Evolutionary conservation across 2,329 filamentous ascomycete genomes (phyloP).

Genomic region (Xylaria hypoxylon): DNA sequence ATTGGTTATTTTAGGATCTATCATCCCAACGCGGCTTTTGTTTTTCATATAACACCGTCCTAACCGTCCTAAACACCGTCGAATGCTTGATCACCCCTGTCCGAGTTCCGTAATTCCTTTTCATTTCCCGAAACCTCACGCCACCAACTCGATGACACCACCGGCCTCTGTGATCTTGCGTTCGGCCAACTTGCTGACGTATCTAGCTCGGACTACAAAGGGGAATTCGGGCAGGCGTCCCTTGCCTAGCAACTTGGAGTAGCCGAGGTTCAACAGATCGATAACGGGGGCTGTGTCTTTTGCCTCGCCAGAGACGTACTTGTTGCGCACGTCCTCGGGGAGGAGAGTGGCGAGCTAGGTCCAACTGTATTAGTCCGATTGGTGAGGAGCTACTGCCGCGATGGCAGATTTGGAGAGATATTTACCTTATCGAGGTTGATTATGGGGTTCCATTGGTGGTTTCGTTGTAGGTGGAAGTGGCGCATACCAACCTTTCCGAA

Average conservation of each 20-base stretch:
- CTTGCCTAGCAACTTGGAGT: slow-evolving; percentile 99
- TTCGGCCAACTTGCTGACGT: slow-evolving; percentile 96
- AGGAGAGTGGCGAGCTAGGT: slow-evolving; percentile 92
- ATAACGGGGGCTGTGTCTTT: slow-evolving; percentile 95
- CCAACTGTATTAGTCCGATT: slow-evolving; percentile 17
- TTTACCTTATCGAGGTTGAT: slow-evolving; percentile 98
- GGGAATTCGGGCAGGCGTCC: slow-evolving; percentile 94
- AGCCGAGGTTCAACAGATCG: slow-evolving; percentile 96
- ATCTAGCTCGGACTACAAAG: slow-evolving; percentile 93
- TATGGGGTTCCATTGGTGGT: slow-evolving; percentile 98
- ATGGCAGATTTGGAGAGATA: background rate
- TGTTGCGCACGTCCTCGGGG: slow-evolving; percentile 90
- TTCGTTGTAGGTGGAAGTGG: slow-evolving; percentile 95
- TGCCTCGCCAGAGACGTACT: slow-evolving; percentile 84
- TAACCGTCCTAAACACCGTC: slow-evolving; percentile 37
- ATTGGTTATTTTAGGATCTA: slow-evolving; percentile 37
- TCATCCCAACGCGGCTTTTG: slow-evolving; percentile 23
- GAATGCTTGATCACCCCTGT: slow-evolving; percentile 33
- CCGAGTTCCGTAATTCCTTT: slow-evolving; percentile 21
- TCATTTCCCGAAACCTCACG: slow-evolving; percentile 29
- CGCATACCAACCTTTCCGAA: slow-evolving; percentile 97
- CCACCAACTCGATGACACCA: slow-evolving; percentile 64
- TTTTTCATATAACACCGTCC: slow-evolving; percentile 25
- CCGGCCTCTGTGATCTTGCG: slow-evolving; percentile 99
- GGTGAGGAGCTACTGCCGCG: background rate